A percentile compares a stretch with the other conserved stretches of the same genome.
Conservation (phyloP, 2,329 filamentous ascomycete species). For the Clarireedia monteithiana region DNA sequence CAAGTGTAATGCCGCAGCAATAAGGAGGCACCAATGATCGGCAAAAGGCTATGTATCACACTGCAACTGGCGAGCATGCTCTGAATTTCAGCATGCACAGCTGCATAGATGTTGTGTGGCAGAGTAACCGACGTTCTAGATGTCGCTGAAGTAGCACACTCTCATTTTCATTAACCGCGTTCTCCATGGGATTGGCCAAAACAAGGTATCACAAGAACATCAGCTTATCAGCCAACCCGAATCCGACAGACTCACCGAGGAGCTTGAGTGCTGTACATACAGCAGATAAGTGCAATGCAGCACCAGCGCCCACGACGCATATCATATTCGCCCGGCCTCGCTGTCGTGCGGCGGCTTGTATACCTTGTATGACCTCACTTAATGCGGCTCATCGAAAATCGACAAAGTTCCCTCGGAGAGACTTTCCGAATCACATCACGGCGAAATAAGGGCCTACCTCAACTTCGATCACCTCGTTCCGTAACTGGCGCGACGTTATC, state of each 20-base stretch:
- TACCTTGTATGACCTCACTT: no score
- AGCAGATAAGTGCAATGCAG: no score
- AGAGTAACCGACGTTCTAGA: neutral
- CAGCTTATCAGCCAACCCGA: no score
- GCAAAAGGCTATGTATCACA: no score
- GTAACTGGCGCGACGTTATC: neutral
- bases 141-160: neutral
- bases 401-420: neutral
- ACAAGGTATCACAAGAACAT: neutral
- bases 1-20: no score
- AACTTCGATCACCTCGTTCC: neutral
- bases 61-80: neutral
- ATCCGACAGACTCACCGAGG: no score
- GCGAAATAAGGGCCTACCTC: neutral
- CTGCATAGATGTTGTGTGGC: neutral
- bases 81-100: neutral
- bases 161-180: neutral
- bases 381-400: neutral
- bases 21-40: no score
- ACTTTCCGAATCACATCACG: neutral
- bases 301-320: no score
- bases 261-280: no score
- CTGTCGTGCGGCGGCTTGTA: no score
- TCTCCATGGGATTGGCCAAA: neutral
- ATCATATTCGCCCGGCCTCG: no score